A percentile compares a stretch with the other conserved stretches of the same genome.
These are phyloP conservation scores for Fusarium sp. DNA, from an alignment of 2,329 filamentous ascomycete genomes.

Conservation along the genomic window DNA sequence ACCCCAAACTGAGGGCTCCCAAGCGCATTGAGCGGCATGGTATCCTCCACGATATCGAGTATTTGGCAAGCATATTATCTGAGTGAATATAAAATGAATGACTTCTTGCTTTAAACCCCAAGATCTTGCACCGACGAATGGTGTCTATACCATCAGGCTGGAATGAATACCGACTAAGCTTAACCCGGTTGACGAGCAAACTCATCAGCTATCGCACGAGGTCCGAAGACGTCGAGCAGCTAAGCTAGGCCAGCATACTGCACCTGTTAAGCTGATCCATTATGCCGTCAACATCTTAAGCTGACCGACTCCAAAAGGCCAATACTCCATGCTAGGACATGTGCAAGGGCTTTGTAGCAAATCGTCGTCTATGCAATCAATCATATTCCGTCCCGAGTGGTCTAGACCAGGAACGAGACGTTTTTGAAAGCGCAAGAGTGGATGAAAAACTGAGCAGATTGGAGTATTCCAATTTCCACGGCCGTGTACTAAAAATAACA, in stretches of 20 bases:
- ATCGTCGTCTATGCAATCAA: not conserved
- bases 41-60: conserved; percentile 57
- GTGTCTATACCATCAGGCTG: conserved; percentile 17
- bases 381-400: conserved; percentile 16
- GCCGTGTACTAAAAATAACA: not conserved
- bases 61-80: conserved; percentile 46
- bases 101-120: conserved; percentile 39
- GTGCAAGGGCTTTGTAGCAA: not conserved
- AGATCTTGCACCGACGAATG: conserved; percentile 26
- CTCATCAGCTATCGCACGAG: conserved; percentile 19
- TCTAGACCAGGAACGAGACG: conserved; percentile 18
- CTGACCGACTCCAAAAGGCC: not conserved
- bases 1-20: conserved; percentile 45
- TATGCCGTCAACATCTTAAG: not conserved
- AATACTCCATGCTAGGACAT: conserved; percentile 1
- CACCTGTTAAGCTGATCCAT: conserved; percentile 8
- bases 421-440: conserved; percentile 1
- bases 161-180: not conserved
- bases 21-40: conserved; percentile 49
- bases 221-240: conserved; percentile 9
- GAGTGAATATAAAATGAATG: conserved; percentile 42
- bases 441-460: not conserved
- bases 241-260: conserved; percentile 6
- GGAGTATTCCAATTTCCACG: not conserved
- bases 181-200: conserved; percentile 2